phyloP scores from a whole-genome alignment of 352 stramenopile species.

The Globisporangium yorkense region DNA sequence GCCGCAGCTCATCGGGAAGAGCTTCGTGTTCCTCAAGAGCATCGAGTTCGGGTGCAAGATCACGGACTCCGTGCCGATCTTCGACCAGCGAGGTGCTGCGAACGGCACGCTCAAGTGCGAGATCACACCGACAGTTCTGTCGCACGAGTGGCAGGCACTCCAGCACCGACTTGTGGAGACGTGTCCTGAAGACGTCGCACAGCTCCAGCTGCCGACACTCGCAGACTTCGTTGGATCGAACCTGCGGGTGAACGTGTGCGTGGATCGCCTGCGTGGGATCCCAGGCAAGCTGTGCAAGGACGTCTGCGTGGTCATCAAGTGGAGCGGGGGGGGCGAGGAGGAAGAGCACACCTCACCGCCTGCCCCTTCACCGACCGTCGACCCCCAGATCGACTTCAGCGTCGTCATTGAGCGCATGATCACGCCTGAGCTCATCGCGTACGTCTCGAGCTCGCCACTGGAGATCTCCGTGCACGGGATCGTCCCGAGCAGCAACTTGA shows the following conservation, averaged over 20 bases:
- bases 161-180: slow-evolving; percentile 61
- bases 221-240: slow-evolving; percentile 44
- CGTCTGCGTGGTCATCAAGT: slow-evolving; percentile 52
- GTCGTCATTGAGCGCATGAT: slow-evolving; percentile 49
- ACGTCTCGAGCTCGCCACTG: slow-evolving; percentile 38
- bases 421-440: slow-evolving; percentile 38
- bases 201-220: slow-evolving; percentile 37
- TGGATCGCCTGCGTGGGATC: slow-evolving; percentile 52
- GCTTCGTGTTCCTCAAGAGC: slow-evolving; percentile 61
- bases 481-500: slow-evolving; percentile 70
- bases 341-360: slow-evolving; percentile 42
- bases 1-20: slow-evolving; percentile 67
- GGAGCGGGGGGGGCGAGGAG: slow-evolving; percentile 15
- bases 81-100: slow-evolving; percentile 34
- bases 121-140: slow-evolving; percentile 54
- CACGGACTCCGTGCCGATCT: slow-evolving; percentile 45
- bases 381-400: slow-evolving; percentile 55
- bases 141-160: slow-evolving; percentile 66
- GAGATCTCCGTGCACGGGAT: slow-evolving; percentile 62
- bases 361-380: slow-evolving; percentile 37
- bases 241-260: slow-evolving; percentile 40
- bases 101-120: slow-evolving; percentile 51
- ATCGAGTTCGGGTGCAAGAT: slow-evolving; percentile 63
- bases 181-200: slow-evolving; percentile 31
- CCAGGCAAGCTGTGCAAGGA: slow-evolving; percentile 73